phyloP scores from a whole-genome alignment of 208 protist genomes.

The Crithidia fasciculata region DNA sequence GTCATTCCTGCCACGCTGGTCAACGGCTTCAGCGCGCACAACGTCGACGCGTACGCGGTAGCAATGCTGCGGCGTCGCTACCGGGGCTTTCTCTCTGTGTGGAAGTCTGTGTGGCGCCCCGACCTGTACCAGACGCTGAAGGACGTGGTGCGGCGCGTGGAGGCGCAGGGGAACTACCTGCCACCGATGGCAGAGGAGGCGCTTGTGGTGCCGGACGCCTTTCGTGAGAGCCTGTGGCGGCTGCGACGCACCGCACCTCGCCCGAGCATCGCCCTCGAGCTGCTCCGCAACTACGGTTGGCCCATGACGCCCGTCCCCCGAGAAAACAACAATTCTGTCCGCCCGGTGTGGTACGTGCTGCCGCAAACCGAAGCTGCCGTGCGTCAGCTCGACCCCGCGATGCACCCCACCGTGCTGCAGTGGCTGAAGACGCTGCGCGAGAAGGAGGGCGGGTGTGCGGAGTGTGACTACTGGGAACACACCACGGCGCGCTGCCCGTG shows the following conservation, averaged over 20 bases:
- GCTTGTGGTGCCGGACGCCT: slow-evolving; percentile 65
- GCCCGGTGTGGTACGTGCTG: slow-evolving; percentile 37
- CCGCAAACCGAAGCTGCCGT: slow-evolving; percentile 57
- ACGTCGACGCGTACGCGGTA: slow-evolving; percentile 32
- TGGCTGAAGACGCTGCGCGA: slow-evolving; percentile 70
- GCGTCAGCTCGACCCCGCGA: slow-evolving; percentile 58
- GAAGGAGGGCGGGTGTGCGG: slow-evolving; percentile 61
- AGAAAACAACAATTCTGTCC: slow-evolving; percentile 47
- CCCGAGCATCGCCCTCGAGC: slow-evolving; percentile 68
- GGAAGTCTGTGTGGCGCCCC: slow-evolving; percentile 70
- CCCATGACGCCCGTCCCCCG: slow-evolving; percentile 11
- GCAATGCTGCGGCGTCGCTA: slow-evolving; percentile 41
- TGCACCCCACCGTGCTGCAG: slow-evolving; percentile 66
- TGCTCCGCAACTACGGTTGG: slow-evolving; percentile 75
- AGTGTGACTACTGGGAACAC: slow-evolving; percentile 85
- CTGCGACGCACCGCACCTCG: slow-evolving; percentile 62
- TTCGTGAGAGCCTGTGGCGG: slow-evolving; percentile 81
- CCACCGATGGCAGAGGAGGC: slow-evolving; percentile 39
- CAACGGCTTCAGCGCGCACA: slow-evolving; percentile 33
- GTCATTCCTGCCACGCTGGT: slow-evolving; percentile 68
- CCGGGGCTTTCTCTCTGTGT: slow-evolving; percentile 47
- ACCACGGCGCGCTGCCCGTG: slow-evolving; percentile 72
- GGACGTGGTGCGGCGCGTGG: slow-evolving; percentile 43
- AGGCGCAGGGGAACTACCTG: slow-evolving; percentile 62
- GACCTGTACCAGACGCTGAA: slow-evolving; percentile 75